Evolutionary conservation across 139 green algal genomes (phyloP).

Genomic region (Parachlorella kessleri): DNA sequence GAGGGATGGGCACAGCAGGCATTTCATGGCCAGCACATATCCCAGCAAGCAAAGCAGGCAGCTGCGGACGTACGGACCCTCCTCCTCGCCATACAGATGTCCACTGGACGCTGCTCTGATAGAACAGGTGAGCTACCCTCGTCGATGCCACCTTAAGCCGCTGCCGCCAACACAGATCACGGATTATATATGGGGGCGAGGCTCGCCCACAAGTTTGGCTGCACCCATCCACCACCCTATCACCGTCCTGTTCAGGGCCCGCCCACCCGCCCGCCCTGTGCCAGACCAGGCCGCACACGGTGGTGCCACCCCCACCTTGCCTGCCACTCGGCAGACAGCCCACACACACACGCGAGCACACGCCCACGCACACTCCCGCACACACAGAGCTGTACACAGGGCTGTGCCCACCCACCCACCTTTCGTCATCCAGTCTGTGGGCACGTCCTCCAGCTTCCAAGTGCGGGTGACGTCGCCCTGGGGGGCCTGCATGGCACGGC

Average conservation of each 20-base stretch:
- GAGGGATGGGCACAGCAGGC: too few relatives aligned
- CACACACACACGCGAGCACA: neutral
- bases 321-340: neutral
- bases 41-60: neutral
- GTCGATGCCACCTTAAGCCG: too few relatives aligned
- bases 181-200: too few relatives aligned
- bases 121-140: too few relatives aligned
- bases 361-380: neutral
- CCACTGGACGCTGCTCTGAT: neutral
- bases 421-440: conserved; percentile 11
- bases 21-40: neutral
- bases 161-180: too few relatives aligned
- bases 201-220: too few relatives aligned
- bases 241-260: neutral
- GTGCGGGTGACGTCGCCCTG: conserved; percentile 40
- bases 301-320: too few relatives aligned
- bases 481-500: conserved; percentile 23
- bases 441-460: conserved; percentile 32
- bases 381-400: neutral
- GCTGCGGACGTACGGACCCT: too few relatives aligned
- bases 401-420: neutral
- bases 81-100: too few relatives aligned
- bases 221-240: neutral
- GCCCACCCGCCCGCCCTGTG: neutral
- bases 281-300: too few relatives aligned